Conservation (phyloP, 805 yeast genomes). For the Wickerhamomyces queroliae region DNA sequence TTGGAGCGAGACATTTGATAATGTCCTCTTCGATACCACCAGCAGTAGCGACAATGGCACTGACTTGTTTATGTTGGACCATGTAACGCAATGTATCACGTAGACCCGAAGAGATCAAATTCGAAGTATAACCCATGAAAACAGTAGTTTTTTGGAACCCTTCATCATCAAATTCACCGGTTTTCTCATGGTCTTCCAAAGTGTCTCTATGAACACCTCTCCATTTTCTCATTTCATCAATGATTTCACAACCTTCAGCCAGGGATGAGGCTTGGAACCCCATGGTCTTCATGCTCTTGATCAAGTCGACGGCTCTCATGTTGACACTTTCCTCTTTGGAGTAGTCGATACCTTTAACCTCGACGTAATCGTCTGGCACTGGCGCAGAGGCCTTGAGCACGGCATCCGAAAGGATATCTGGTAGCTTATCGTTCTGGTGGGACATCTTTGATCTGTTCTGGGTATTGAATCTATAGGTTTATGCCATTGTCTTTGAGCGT, state of each 20-base stretch:
- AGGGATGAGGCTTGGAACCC: slow-evolving; percentile 94
- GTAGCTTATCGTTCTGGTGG: slow-evolving; percentile 38
- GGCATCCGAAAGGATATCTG: slow-evolving; percentile 82
- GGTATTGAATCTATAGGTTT: background rate
- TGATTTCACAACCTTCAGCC: slow-evolving; percentile 86
- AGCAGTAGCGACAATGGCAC: slow-evolving; percentile 94
- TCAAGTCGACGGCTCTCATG: slow-evolving; percentile 73
- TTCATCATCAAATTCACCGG: slow-evolving; percentile 71
- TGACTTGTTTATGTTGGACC: slow-evolving; percentile 91
- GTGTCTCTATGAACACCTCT: slow-evolving; percentile 73
- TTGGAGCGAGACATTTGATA: slow-evolving; percentile 94
- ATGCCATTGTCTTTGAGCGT: background rate
- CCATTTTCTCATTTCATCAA: slow-evolving; percentile 90
- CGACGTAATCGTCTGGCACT: slow-evolving; percentile 72
- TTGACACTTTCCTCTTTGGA: slow-evolving; percentile 69
- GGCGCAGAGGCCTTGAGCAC: slow-evolving; percentile 84
- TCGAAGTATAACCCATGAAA: slow-evolving; percentile 94
- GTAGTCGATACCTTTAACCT: slow-evolving; percentile 88
- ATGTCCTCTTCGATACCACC: slow-evolving; percentile 98
- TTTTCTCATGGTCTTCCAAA: slow-evolving; percentile 61
- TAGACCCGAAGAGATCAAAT: slow-evolving; percentile 89
- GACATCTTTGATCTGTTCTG: slow-evolving; percentile 21
- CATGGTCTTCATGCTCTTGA: slow-evolving; percentile 85
- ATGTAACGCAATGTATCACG: slow-evolving; percentile 85
- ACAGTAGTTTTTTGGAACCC: slow-evolving; percentile 85